A percentile compares a stretch with the other conserved stretches of the same genome.
Conservation (phyloP, 495 filamentous ascomycete species). For the Penicillium daleae region DNA sequence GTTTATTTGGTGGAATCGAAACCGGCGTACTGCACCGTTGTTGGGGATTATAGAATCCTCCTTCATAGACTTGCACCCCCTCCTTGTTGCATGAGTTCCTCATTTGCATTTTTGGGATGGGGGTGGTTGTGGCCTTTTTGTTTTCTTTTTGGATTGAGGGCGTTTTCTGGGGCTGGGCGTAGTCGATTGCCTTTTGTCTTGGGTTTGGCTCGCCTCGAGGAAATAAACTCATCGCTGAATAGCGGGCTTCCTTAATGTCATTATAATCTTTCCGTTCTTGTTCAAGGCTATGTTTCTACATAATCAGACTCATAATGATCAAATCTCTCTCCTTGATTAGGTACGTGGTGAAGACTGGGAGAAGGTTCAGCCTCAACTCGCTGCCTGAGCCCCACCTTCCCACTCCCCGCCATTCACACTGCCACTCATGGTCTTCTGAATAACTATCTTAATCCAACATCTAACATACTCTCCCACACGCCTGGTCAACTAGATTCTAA, state of each 20-base stretch:
- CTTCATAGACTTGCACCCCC: constrained; percentile 1
- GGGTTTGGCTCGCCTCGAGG: neutral
- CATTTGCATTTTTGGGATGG: constrained; percentile 1
- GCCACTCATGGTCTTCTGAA: neutral
- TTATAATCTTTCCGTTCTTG: neutral
- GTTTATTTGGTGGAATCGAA: neutral
- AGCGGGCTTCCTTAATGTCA: neutral
- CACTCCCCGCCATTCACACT: constrained; percentile 10
- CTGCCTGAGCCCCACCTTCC: constrained; percentile 13
- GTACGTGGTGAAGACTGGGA: neutral
- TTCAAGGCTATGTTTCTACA: neutral
- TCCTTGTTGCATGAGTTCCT: neutral
- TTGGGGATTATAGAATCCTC: neutral
- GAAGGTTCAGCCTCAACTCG: constrained; percentile 15
- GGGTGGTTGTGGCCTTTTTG: neutral
- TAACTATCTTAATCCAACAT: neutral
- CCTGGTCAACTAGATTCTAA: neutral
- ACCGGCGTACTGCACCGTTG: neutral
- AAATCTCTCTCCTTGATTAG: neutral
- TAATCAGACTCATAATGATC: neutral
- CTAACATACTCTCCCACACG: neutral
- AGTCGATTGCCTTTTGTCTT: neutral
- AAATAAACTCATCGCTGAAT: neutral
- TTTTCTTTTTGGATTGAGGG: neutral
- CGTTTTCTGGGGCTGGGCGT: neutral